Base-by-base conservation (phyloP, 75 land plant species). In the Ceratopteris richardii region DNA sequence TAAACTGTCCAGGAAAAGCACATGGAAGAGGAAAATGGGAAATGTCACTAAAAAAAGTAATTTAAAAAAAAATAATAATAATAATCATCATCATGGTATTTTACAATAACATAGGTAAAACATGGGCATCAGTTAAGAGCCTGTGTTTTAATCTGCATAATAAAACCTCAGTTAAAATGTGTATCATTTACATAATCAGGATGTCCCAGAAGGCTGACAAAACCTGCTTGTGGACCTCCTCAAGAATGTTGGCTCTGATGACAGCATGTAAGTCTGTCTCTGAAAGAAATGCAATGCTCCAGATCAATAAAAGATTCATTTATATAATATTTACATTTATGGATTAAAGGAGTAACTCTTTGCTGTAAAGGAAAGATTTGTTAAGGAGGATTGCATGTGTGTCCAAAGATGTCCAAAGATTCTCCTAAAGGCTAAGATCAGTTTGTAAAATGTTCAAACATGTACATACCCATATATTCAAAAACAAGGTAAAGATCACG, bases 241-340 rank as follows among this genome's bases (percentile, higher is more conserved):
- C 74, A 33, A 71, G 74, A 21, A 71, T 71, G 56, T 71, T 71
- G 27, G 74, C 74, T 33, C 74, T 57, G 57, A 71, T 71, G 18
- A 71, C 74, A 31, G 74, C 74, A 65, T 71, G 74, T 44, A 71
- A 44, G 58, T 71, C 74, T 24, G 74, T 71, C 41, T 71, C 74
- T 70, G 73, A 46, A 48, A 18, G 27, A 29, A 40, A 21, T 6
- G 3, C 37, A n/a, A n/a, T n/a, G n/a, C n/a, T n/a, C n/a, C n/a
- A n/a, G n/a, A n/a, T n/a, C 14, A 14, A 40, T 14, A 14, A 51
- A 51, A 51, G 19, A 51, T 51, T 9, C 7, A 9, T 40, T 40
- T 40, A 40, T 40, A 33, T 4, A 33, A 33, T 33, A 33, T 4
- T 33, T 33, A 9, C 37, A 4, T 9, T 33, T 3, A 33, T 33